A percentile compares a stretch with the other conserved stretches of the same genome.
These are phyloP conservation scores for Lipomyces japonicus DNA, from an alignment of 805 yeast genomes.

Conservation along the genomic window DNA sequence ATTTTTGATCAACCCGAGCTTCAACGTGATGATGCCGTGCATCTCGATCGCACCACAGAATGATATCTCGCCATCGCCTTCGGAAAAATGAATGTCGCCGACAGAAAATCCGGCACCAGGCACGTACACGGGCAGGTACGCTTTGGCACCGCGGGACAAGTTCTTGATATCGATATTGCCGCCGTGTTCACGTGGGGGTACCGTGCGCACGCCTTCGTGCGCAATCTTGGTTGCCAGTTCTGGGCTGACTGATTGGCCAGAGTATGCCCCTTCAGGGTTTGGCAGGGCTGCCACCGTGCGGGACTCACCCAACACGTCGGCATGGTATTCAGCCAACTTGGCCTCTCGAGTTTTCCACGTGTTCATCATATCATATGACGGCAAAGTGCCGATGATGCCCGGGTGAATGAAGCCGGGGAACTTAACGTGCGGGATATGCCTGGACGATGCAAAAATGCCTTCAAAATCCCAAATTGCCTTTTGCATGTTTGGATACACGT, in stretches of 20 bases:
- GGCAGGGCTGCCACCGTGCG: conserved; percentile 46
- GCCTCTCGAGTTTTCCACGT: conserved; percentile 48
- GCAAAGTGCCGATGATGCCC: conserved; percentile 51
- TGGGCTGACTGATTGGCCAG: conserved; percentile 40
- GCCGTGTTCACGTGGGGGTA: conserved; percentile 48
- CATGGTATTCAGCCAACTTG: conserved; percentile 36
- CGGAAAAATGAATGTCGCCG: conserved; percentile 51
- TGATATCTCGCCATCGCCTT: conserved; percentile 56
- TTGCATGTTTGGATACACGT: conserved; percentile 50
- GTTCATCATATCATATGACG: conserved; percentile 42
- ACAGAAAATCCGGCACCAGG: conserved; percentile 48
- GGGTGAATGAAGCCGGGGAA: conserved; percentile 53
- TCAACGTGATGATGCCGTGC: conserved; percentile 48
- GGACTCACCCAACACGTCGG: conserved; percentile 28
- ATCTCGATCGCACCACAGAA: conserved; percentile 55
- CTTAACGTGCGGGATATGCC: conserved; percentile 50
- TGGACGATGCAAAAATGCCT: conserved; percentile 48
- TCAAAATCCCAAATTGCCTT: conserved; percentile 53
- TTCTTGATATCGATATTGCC: conserved; percentile 54
- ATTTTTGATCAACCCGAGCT: conserved; percentile 42
- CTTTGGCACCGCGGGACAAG: conserved; percentile 48
- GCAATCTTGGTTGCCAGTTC: conserved; percentile 38
- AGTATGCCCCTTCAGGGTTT: conserved; percentile 40
- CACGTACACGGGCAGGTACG: conserved; percentile 48
- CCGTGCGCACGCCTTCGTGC: conserved; percentile 48